A percentile compares a stretch with the other conserved stretches of the same genome.
phyloP scores from a whole-genome alignment of 345 rosid species.

The Gossypium stocksii region DNA sequence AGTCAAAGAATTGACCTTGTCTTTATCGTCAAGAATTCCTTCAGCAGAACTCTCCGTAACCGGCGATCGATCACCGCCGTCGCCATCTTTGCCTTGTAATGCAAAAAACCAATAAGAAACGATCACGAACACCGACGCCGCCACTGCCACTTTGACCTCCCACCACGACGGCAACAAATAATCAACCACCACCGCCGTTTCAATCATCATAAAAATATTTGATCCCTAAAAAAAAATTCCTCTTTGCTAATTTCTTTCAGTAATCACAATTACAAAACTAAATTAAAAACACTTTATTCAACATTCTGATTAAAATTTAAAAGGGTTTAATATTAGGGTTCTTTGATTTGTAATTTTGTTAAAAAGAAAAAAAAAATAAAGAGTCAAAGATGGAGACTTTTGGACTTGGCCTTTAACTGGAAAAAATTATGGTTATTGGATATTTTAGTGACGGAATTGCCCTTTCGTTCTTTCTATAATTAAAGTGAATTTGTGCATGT shows the following conservation, averaged over 20 bases:
- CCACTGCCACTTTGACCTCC: conserved; percentile 76
- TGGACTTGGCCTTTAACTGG: not conserved
- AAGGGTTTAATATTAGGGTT: not conserved
- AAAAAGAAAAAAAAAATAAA: not conserved
- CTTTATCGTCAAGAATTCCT: conserved; percentile 37
- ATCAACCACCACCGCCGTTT: conserved; percentile 35
- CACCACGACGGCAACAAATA: conserved; percentile 76
- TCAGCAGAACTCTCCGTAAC: conserved; percentile 35
- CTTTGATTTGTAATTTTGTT: not conserved
- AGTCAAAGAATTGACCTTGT: conserved; percentile 48
- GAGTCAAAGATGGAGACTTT: conserved; percentile 8
- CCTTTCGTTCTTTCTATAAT: not conserved
- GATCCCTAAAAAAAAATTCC: not conserved
- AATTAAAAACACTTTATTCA: conserved; percentile 5
- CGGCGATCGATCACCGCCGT: conserved; percentile 40
- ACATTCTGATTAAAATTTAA: not conserved
- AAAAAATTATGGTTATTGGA: not conserved
- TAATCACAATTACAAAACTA: not conserved
- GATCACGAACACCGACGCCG: conserved; percentile 57
- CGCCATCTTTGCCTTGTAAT: conserved; percentile 33
- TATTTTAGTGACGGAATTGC: not conserved
- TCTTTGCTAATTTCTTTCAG: not conserved
- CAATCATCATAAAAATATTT: conserved; percentile 21
- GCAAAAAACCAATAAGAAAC: conserved; percentile 59
- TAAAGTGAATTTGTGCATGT: not conserved